Conservation (phyloP, 768 basidiomycete genomes). For the Rhizopogon salebrosus region DNA sequence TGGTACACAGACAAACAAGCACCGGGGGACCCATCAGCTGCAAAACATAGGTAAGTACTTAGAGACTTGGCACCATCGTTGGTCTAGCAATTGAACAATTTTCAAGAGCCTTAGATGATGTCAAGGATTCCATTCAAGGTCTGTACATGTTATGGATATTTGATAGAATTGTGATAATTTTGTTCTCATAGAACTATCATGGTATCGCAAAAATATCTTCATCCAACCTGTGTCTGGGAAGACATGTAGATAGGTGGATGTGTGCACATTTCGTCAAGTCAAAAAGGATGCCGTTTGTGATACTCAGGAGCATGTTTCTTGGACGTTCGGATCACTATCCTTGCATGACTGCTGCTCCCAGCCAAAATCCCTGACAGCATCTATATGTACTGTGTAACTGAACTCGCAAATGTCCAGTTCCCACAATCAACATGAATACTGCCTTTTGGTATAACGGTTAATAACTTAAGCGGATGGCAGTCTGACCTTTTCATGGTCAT, state of each 20-base stretch:
- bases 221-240: background rate
- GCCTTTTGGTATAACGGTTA: too few relatives aligned
- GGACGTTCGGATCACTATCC: background rate
- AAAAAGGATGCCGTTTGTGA: background rate
- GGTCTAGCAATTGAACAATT: background rate
- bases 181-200: conserved; percentile 56
- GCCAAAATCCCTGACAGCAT: too few relatives aligned
- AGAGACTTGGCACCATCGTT: background rate
- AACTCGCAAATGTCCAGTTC: too few relatives aligned
- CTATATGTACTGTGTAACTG: too few relatives aligned
- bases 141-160: background rate
- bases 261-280: background rate
- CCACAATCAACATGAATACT: too few relatives aligned
- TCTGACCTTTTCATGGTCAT: too few relatives aligned
- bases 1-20: conserved; percentile 50
- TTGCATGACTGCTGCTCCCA: too few relatives aligned
- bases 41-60: conserved; percentile 52
- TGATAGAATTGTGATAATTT: background rate
- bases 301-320: background rate
- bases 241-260: background rate
- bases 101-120: conserved; percentile 77
- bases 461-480: too few relatives aligned
- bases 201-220: conserved; percentile 78
- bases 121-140: conserved; percentile 73
- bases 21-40: conserved; percentile 27